These are phyloP conservation scores for Peribolospora baueri DNA, from an alignment of 768 basidiomycete species.

Conservation along the genomic window DNA sequence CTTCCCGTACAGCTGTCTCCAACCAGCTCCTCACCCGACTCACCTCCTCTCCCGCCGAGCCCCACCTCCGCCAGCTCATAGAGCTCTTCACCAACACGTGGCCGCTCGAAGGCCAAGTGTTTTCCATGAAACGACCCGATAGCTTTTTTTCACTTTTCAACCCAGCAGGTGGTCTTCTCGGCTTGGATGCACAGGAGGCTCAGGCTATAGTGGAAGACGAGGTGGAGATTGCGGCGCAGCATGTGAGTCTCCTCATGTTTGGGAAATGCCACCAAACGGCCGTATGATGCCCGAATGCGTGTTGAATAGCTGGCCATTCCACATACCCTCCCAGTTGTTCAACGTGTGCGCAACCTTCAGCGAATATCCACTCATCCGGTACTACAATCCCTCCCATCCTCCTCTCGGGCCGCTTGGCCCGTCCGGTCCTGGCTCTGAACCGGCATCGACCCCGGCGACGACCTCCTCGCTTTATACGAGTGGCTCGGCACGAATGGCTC, in stretches of 20 bases:
- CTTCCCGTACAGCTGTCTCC: conserved; percentile 32
- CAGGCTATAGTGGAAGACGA: conserved; percentile 37
- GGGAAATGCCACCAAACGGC: no score
- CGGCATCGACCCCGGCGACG: conserved; percentile 47
- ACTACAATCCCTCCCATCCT: conserved; percentile 60
- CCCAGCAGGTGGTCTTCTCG: no score
- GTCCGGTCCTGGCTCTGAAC: conserved; percentile 34
- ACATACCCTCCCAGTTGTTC: conserved; percentile 30
- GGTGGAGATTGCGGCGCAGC: conserved; percentile 33
- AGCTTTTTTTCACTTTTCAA: no score
- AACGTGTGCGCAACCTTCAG: conserved; percentile 73
- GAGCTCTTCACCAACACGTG: conserved; percentile 86
- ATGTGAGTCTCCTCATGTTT: conserved; percentile 13
- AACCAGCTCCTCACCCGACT: conserved; percentile 55
- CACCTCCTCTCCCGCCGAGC: conserved; percentile 48
- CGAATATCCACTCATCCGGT: conserved; percentile 79
- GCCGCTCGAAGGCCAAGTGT: conserved; percentile 67
- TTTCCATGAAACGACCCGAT: conserved; percentile 33
- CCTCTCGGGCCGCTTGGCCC: conserved; percentile 68
- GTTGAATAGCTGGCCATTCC: background rate
- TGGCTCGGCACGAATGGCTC: background rate
- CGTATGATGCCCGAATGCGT: background rate
- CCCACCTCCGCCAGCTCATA: conserved; percentile 46
- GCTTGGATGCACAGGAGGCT: no score
- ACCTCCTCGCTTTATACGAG: conserved; percentile 41